Evolutionary conservation across 2,329 filamentous ascomycete genomes (phyloP), one percentile per base, ranked within the genome.

Genomic region (Colletotrichum caudatum): DNA sequence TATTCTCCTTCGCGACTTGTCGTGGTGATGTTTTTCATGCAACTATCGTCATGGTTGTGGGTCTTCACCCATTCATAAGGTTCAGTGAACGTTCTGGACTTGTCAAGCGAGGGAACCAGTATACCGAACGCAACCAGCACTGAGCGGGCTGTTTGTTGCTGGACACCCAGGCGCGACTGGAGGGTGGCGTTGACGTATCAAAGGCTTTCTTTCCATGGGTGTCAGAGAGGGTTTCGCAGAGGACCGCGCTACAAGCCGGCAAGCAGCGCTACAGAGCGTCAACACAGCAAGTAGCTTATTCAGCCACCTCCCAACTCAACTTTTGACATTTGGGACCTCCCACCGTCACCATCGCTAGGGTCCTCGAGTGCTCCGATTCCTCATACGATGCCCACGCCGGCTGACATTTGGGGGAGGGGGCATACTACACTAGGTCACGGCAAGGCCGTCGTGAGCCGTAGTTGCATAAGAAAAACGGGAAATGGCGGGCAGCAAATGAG

Each of bases 31-130:
- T 50, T 54, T 60, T 60, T 56, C 39, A 70, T 37, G 48, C 56
- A 66, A 41, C n/a, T n/a, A 60, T 69, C 59, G 65, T 54, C 65
- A 69, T 69, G 44, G 39, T 48, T 37, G 14, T 56, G 58, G 58
- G 59, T 16, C 53, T 46, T 59, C 37, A 6, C 46, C 44, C n/a
- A 39, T 69, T 39, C 37, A 48, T 8, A 39, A 65, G 33, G 66
- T 54, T 65, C 23, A 50, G 16, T 70, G 63, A 70, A 66, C 56
- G 63, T 70, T 66, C 63, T 66, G 50, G 67, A 66, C 63, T 62
- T 57, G 57, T 66, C 50, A 51, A 57, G 63, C 63, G 63, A 60
- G 46, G 44, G 62, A 69, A 65, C 56, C 33, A 56, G 46, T 29
- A 66, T 39, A 26, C 29, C 41, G 67, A 70, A 70, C 56, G 56